Conservation (phyloP, 225 moss, liverwort and hornwort species). For the Rhytidiadelphus loreus region DNA sequence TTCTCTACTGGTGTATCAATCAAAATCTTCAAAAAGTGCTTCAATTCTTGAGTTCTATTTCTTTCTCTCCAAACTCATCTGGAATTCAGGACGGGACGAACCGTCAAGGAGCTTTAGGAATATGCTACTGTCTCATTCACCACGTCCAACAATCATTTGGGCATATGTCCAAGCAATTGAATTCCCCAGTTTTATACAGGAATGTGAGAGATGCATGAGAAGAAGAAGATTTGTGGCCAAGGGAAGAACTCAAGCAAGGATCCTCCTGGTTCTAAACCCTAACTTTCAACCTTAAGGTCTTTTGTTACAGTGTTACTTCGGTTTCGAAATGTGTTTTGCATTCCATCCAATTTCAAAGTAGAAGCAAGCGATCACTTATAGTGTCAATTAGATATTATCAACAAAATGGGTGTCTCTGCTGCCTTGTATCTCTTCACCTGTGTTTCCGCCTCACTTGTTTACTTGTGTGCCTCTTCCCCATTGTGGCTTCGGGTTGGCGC, state of each 20-base stretch:
- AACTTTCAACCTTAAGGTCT: background rate
- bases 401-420: background rate
- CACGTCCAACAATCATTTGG: background rate
- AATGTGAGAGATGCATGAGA: background rate
- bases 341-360: background rate
- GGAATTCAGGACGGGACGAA: background rate
- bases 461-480: background rate
- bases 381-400: background rate
- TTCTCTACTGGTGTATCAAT: background rate
- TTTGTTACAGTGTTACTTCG: background rate
- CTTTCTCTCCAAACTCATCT: background rate
- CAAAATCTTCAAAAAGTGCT: background rate
- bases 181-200: background rate
- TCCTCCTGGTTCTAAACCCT: background rate
- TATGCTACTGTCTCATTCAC: background rate
- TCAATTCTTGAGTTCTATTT: background rate
- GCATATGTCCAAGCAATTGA: background rate
- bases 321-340: background rate
- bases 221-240: background rate
- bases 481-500: background rate
- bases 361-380: background rate
- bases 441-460: background rate
- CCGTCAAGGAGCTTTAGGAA: background rate
- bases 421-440: background rate
- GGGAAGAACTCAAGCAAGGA: background rate